Evolutionary conservation across 805 yeast genomes (phyloP), one percentile per base, ranked within the genome.

Genomic region (Teunomyces kruisii): DNA sequence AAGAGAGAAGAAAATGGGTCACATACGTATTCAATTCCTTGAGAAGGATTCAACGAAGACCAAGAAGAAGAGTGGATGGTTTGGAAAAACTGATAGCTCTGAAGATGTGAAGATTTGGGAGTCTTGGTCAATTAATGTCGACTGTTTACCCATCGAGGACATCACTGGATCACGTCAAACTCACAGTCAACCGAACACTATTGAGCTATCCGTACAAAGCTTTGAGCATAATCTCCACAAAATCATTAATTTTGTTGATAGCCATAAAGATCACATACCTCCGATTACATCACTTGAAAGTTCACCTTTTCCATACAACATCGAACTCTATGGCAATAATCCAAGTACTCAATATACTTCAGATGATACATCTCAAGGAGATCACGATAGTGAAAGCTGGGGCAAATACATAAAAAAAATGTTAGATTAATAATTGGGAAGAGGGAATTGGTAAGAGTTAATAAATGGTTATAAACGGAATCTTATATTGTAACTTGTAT

Each of bases 251-350:
- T 61, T 67, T n/a, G 80, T 73, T 12, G 86, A 84, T 54, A 54
- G 58, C 6, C 73, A 83, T 55, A 83, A 80, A 54, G 78, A 72
- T 39, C 90, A 84, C 52, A 81, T 88, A 2, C 95, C 96, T 3
- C 86, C 88, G 0, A 84, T 87, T 17, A 78, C 84, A 13, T 76
- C 87, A 1, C 67, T 81, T 12, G 89, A 84, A 3, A 65, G 76
- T 24, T 65, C 81, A 9, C 92, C 94, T 2, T 87, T 87, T 55
- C 88, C 75, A 1, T 72, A 65, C 49, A 53, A 47, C 7, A 68
- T 72, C n/a, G 51, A 54, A 10, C 54, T 69, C 14, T 62, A 39
- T 40, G 52, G 48, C 30, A 39, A 32, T 13, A 42, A 37, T 8
- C 27, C 48, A 14, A 37, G 26, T 10, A 22, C 24, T 12, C 27